Base-by-base conservation (phyloP, 257 asterid genomes). In the Handroanthus guayacan region DNA sequence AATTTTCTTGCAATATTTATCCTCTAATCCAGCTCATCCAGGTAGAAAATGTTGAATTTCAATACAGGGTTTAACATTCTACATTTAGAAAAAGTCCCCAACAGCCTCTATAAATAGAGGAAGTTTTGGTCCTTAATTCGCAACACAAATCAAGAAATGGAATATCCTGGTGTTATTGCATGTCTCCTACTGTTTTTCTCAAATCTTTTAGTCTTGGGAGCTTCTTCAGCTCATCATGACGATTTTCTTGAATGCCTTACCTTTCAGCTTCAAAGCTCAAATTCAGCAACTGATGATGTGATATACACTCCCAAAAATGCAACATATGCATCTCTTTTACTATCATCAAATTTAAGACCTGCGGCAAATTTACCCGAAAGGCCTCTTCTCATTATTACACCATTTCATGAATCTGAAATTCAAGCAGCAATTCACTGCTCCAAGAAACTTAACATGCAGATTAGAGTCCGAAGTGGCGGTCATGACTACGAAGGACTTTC, bases 401-500 rank as follows among this genome's bases (percentile, higher is more conserved):
- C 81, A 1, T 0, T 20, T 0, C 52, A 78, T 0, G 73, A 69
- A 39, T 70, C 68, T 25, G 68, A 78, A 9, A 25, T 78, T 44
- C 73, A 12, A 0, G 41, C 73, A 2, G 39, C 47, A 44, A 3
- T 71, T 3, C 14, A 17, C 1, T 78, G 82, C 9, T 66, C 77
- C 50, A 78, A 70, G 31, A 14, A 58, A 6, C 13, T 25, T 12
- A 50, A 51, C 7, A 41, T 78, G 44, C 69, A 78, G 38, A 78
- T 78, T 37, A 72, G 75, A 17, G 57, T 39, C 5, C 77, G 82
- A 39, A 78, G 82, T 9, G 82, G 82, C 0, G 82, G 82, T 5
- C 81, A 78, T 44, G 83, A 79, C 55, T 62, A 39, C 7, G 83
- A 79, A 36, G 83, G 83, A 11, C 52, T 80, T 16, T 80, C 80